These are phyloP conservation scores for Magnusiomyces suaveolens DNA, from an alignment of 1,139 yeast species.

Conservation along the genomic window DNA sequence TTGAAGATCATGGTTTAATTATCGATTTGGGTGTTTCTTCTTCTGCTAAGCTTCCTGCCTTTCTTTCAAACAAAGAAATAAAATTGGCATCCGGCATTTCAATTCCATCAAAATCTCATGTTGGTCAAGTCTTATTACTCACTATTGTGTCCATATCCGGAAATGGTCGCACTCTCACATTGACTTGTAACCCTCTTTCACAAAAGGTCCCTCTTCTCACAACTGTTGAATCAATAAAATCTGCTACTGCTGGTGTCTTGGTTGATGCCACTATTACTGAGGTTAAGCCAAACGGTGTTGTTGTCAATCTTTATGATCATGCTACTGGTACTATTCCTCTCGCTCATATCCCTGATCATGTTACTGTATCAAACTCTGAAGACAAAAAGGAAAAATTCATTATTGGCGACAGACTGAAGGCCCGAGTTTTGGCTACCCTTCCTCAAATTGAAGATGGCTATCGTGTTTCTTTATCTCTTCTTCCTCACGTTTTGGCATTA, in stretches of 20 bases:
- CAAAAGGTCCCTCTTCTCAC: conserved; percentile 40
- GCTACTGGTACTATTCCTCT: conserved; percentile 62
- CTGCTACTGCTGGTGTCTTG: conserved; percentile 74
- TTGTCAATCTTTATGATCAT: conserved; percentile 60
- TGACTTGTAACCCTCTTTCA: conserved; percentile 38
- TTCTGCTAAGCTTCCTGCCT: conserved; percentile 44
- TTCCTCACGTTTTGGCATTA: conserved; percentile 44
- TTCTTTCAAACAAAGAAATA: conserved; percentile 62
- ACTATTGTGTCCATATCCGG: conserved; percentile 28
- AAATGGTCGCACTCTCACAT: conserved; percentile 54
- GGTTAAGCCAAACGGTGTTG: conserved; percentile 48
- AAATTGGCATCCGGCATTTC: conserved; percentile 27
- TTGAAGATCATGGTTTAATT: conserved; percentile 88
- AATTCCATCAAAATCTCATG: conserved; percentile 34
- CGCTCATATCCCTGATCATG: conserved; percentile 51
- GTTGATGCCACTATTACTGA: conserved; percentile 67
- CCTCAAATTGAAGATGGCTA: conserved; percentile 40
- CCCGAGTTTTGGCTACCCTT: conserved; percentile 60
- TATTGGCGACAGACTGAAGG: conserved; percentile 56
- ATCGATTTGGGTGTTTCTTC: conserved; percentile 56
- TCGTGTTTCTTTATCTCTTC: conserved; percentile 52
- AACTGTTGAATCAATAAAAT: conserved; percentile 59
- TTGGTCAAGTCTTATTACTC: conserved; percentile 34
- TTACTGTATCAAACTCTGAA: conserved; percentile 17
- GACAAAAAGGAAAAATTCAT: conserved; percentile 52